These are phyloP conservation scores for Trichoderma simmonsii DNA, from an alignment of 2,329 filamentous ascomycete species.

Conservation along the genomic window DNA sequence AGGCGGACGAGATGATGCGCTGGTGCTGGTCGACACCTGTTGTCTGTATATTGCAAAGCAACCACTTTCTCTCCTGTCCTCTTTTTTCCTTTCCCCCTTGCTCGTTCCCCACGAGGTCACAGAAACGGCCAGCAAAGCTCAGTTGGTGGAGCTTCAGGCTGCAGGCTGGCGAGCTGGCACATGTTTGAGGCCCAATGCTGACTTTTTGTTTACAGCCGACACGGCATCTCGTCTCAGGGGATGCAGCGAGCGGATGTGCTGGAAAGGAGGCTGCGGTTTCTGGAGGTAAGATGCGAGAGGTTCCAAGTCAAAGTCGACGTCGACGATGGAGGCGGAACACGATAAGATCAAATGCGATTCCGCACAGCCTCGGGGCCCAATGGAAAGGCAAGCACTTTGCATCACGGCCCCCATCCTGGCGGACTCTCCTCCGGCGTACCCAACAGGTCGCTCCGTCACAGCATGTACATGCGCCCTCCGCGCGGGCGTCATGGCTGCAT, in stretches of 20 bases:
- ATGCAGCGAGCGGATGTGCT: background rate
- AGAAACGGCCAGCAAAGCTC: conserved; percentile 15
- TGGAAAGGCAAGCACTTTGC: conserved; percentile 8
- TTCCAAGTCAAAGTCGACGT: background rate
- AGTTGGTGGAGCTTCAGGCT: conserved; percentile 17
- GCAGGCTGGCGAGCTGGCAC: conserved; percentile 7
- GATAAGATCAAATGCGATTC: background rate
- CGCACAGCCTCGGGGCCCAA: background rate
- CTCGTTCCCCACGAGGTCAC: conserved; percentile 11
- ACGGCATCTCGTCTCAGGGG: conserved; percentile 6
- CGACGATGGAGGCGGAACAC: background rate
- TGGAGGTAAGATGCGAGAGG: conserved; percentile 16
- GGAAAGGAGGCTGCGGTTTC: conserved; percentile 1
- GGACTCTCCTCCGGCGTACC: background rate
- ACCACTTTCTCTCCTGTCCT: background rate
- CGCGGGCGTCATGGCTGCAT: background rate
- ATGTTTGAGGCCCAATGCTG: conserved; percentile 16
- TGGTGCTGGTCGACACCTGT: background rate
- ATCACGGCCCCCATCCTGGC: background rate
- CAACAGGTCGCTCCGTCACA: background rate
- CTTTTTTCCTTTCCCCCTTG: background rate
- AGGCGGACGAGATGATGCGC: background rate
- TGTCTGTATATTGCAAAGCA: background rate
- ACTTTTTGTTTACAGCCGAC: background rate
- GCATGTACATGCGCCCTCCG: background rate